Evolutionary conservation across 2,329 filamentous ascomycete species (phyloP), one percentile per base, ranked within the genome.

Genomic region (Helicocarpus griseus): DNA sequence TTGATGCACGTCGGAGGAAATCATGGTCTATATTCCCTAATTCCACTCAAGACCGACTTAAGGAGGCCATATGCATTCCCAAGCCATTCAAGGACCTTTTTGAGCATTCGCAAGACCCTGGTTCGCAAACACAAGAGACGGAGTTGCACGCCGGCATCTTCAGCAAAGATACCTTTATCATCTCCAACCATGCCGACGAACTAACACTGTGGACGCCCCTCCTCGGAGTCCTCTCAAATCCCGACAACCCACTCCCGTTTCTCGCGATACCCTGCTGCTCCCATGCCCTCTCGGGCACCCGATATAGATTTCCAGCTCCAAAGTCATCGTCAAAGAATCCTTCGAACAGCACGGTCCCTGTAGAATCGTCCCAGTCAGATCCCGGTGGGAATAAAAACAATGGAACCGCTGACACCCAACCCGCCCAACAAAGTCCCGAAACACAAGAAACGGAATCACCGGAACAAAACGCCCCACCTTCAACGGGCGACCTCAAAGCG

Each of bases 171-270:
- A 94, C 89, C 0, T 98, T 98, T 68, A 89, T 98, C 61, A 86
- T 98, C 56, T 95, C 89, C 46, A 98, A 98, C 64, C 93, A 98
- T 66, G 91, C 91, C 9, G 93, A 98, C 65, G 90, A 98, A 70
- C 78, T 98, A 13, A 98, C 93, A 0, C 82, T 88, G 0, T 98
- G 93, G 93, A 97, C 93, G 0, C 93, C 93, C 0, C 78, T 97
- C 17, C 79, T 98, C 38, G 90, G 88, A 1, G 80, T 81, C 5
- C 72, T 89, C 1, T 63, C 71, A 2, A 62, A 57, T 49, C 67
- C 66, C 0, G 50, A 52, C 14, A 89, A 85, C 0, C 71, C 79
- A 2, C 86, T 85, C 9, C 86, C 89, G 0, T 98, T 96, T 67
- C 81, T 98, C 55, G 86, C 87, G 59, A 95, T 98, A 41, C 93